Percentiles rank a stretch among this genome's conserved stretches.
Conservation (phyloP, 164 flowering plant species). For the Umbilicus rupestris region DNA sequence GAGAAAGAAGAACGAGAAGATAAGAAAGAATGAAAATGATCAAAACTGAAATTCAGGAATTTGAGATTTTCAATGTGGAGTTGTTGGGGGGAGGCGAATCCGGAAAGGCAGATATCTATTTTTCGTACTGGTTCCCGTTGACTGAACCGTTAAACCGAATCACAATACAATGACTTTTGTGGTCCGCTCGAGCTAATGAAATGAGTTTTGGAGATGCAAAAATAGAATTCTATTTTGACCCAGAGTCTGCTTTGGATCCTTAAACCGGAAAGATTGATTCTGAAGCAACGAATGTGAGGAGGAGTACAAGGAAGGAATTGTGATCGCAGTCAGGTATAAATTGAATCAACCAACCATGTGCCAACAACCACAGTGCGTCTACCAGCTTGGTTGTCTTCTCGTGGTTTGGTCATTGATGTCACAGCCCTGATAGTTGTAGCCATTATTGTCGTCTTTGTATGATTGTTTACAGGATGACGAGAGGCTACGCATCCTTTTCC, state of each 20-base stretch:
- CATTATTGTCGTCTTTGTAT: not conserved
- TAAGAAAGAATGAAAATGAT: not conserved
- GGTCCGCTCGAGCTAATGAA: too few species aligned
- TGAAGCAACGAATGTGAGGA: not conserved
- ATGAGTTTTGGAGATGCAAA: too few species aligned
- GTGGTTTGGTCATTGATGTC: not conserved
- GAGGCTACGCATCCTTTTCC: not conserved
- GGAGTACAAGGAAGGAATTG: not conserved
- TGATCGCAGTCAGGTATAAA: not conserved
- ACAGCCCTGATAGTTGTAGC: not conserved
- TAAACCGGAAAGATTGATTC: too few species aligned
- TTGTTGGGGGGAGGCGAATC: not conserved
- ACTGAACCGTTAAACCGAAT: too few species aligned
- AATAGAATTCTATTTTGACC: too few species aligned
- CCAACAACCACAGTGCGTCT: not conserved
- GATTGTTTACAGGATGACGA: not conserved
- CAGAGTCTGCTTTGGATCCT: too few species aligned
- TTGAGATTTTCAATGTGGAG: not conserved
- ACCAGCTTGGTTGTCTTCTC: slow-evolving; percentile 5
- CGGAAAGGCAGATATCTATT: too few species aligned
- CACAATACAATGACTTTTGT: too few species aligned
- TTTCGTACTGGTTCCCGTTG: too few species aligned
- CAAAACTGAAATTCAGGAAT: not conserved
- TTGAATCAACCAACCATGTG: not conserved
- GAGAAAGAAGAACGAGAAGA: not conserved